Percentiles rank a stretch among this genome's conserved stretches.
Conservation (phyloP, 1,284 basidiomycete genomes). For the Tilletia caries region DNA sequence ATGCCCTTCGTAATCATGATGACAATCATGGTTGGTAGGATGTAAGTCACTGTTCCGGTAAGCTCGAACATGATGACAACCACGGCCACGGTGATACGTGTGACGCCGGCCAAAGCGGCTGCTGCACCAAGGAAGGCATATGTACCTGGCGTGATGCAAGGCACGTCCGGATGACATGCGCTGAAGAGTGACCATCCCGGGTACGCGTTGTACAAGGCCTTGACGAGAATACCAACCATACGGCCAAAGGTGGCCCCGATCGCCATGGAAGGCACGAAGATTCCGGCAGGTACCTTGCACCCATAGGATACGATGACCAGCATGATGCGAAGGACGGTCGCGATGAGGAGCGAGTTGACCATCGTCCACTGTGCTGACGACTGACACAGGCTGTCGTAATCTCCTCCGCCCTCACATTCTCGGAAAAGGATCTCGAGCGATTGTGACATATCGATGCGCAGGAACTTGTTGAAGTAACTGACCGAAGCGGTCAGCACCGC, state of each 20-base stretch:
- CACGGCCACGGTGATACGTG: constrained; percentile 79
- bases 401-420: constrained; percentile 60
- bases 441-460: constrained; percentile 90
- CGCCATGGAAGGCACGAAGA: constrained; percentile 93
- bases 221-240: constrained; percentile 77
- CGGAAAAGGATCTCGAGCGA: constrained; percentile 64
- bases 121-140: constrained; percentile 79
- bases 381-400: constrained; percentile 67
- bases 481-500: constrained; percentile 56
- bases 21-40: constrained; percentile 84
- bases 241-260: constrained; percentile 95
- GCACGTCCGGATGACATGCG: constrained; percentile 33
- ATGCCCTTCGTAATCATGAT: constrained; percentile 76
- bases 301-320: constrained; percentile 90
- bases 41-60: constrained; percentile 88
- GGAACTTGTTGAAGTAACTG: constrained; percentile 87
- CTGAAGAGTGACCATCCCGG: constrained; percentile 67
- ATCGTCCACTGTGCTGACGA: constrained; percentile 68
- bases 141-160: constrained; percentile 68
- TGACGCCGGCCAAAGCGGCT: constrained; percentile 71
- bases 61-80: constrained; percentile 97
- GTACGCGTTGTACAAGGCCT: constrained; percentile 70
- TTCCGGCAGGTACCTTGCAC: constrained; percentile 71
- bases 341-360: constrained; percentile 66
- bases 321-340: constrained; percentile 58